Percentiles rank a stretch among this genome's conserved stretches.
phyloP scores from a whole-genome alignment of 176 grass and related monocot genomes.

The Lolium perenne region DNA sequence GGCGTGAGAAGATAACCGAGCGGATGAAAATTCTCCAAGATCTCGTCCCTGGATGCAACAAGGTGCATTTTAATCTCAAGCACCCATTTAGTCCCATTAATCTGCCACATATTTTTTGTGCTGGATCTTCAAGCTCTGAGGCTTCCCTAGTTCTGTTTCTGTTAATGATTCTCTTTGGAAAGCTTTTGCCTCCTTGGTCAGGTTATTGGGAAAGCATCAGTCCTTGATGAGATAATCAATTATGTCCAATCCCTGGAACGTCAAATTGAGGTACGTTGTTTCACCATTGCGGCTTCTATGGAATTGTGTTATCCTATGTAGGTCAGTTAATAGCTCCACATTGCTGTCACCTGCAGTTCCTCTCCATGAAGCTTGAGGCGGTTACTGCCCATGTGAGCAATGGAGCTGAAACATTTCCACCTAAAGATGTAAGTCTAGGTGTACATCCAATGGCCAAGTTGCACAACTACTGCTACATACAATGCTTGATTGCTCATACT shows the following conservation, averaged over 20 bases:
- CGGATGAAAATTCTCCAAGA: conserved; percentile 98
- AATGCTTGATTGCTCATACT: background rate
- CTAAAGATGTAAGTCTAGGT: conserved; percentile 84
- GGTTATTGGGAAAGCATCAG: conserved; percentile 97
- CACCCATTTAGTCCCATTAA: background rate
- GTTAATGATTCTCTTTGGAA: conserved; percentile 34
- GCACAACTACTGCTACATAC: background rate
- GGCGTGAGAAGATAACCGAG: conserved; percentile 96
- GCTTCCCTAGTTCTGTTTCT: conserved; percentile 15
- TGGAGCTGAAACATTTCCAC: conserved; percentile 68
- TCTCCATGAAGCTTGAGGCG: conserved; percentile 97
- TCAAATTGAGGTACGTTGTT: conserved; percentile 83
- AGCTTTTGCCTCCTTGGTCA: conserved; percentile 45
- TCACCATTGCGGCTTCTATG: background rate
- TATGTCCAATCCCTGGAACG: conserved; percentile 93
- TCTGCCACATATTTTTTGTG: background rate
- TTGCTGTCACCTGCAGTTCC: conserved; percentile 65
- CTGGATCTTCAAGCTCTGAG: conserved; percentile 17
- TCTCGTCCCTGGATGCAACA: conserved; percentile 96
- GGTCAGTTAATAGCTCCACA: conserved; percentile 20
- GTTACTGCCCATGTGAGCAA: conserved; percentile 68
- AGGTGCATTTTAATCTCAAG: conserved; percentile 61
- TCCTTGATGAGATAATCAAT: conserved; percentile 97
- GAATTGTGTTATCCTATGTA: background rate
- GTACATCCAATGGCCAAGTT: conserved; percentile 28